A percentile compares a stretch with the other conserved stretches of the same genome.
These are phyloP conservation scores for Eragrostis tef DNA, from an alignment of 202 grass and related monocot genomes.

Conservation along the genomic window DNA sequence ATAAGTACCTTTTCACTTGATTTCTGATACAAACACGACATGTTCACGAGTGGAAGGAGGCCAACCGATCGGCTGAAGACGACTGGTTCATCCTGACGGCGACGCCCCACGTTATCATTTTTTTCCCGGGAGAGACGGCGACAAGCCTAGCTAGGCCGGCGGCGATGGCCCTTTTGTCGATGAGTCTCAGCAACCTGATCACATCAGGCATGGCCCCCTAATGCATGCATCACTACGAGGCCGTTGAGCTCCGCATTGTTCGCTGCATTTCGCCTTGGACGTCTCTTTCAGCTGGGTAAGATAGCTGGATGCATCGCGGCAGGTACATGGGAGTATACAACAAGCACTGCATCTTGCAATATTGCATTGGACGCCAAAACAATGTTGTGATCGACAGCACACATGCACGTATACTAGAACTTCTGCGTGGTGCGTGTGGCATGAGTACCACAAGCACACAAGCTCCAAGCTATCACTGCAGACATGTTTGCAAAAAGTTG, in stretches of 20 bases:
- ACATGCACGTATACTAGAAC: background rate
- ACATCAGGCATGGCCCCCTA: background rate
- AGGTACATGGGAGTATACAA: slow-evolving; percentile 1
- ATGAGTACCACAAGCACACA: slow-evolving; percentile 38
- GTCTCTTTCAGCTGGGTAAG: slow-evolving; percentile 29
- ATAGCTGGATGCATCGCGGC: background rate
- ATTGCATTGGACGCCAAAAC: slow-evolving; percentile 1
- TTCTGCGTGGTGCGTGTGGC: slow-evolving; percentile 12
- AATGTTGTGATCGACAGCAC: slow-evolving; percentile 11
- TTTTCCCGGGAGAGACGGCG: slow-evolving; percentile 8
- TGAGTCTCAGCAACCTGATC: slow-evolving; percentile 33
- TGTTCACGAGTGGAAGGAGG: background rate
- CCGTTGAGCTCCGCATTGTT: background rate
- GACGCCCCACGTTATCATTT: slow-evolving; percentile 12
- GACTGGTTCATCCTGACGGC: background rate
- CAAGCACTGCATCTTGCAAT: slow-evolving; percentile 7
- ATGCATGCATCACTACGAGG: slow-evolving; percentile 12
- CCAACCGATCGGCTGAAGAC: slow-evolving; percentile 8
- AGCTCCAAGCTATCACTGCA: slow-evolving; percentile 6
- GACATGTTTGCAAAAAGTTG: background rate
- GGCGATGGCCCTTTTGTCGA: slow-evolving; percentile 27
- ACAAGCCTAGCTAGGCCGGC: slow-evolving; percentile 54
- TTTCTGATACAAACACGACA: slow-evolving; percentile 13
- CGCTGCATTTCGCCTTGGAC: slow-evolving; percentile 21
- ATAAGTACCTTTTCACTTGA: background rate